phyloP scores from a whole-genome alignment of 495 filamentous ascomycete genomes.

The Mycothermus thermophilus region DNA sequence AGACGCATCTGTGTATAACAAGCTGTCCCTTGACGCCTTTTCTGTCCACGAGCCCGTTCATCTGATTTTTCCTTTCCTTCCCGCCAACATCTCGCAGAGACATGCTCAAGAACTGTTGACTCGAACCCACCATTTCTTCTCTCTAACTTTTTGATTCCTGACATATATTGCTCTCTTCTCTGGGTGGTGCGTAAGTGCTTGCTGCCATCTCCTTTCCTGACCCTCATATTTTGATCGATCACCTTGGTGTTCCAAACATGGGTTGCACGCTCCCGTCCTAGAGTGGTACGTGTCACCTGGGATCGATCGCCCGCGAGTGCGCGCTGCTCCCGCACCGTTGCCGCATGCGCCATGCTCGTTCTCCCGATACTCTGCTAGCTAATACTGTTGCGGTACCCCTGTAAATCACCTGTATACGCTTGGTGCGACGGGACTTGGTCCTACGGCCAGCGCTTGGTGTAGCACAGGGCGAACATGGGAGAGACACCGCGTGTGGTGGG shows the following conservation, averaged over 20 bases:
- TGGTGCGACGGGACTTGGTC: slow-evolving; percentile 7
- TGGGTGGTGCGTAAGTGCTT: too few relatives aligned
- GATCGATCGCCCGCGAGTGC: slow-evolving; percentile 19
- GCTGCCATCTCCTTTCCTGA: slow-evolving; percentile 1
- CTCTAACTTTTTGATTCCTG: too few relatives aligned
- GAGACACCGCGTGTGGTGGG: slow-evolving; percentile 2
- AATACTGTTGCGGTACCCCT: slow-evolving; percentile 19
- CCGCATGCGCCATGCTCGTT: slow-evolving; percentile 21
- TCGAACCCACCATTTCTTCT: too few relatives aligned
- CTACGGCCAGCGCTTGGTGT: slow-evolving; percentile 6
- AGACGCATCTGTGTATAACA: too few relatives aligned
- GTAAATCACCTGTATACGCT: slow-evolving; percentile 25
- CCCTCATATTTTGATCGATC: slow-evolving; percentile 6
- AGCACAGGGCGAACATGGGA: slow-evolving; percentile 6
- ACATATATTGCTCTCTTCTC: too few relatives aligned
- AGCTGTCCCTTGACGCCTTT: too few relatives aligned
- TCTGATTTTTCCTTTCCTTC: too few relatives aligned
- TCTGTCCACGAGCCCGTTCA: too few relatives aligned
- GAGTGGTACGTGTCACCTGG: slow-evolving; percentile 21
- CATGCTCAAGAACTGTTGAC: too few relatives aligned
- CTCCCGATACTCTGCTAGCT: slow-evolving; percentile 26
- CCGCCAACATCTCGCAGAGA: too few relatives aligned
- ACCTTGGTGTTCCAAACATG: slow-evolving; percentile 13
- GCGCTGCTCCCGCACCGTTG: slow-evolving; percentile 15
- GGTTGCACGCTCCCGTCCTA: slow-evolving; percentile 18